Percentiles rank a stretch among this genome's conserved stretches.
phyloP scores from a whole-genome alignment of 768 basidiomycete genomes.

The Collybia nuda region DNA sequence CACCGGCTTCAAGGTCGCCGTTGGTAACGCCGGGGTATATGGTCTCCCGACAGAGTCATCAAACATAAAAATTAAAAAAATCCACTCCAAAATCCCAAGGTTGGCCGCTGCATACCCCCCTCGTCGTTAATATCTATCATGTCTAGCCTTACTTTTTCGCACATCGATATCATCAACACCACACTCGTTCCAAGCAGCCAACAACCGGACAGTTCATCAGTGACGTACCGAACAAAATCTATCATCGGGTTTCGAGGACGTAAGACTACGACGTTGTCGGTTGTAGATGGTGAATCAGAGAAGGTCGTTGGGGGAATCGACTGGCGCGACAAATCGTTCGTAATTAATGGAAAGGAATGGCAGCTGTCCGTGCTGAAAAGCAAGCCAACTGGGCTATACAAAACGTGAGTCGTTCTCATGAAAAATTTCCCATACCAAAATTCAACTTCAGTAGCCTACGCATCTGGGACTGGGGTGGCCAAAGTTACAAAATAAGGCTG shows the following conservation, averaged over 20 bases:
- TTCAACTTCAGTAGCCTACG: constrained; percentile 1
- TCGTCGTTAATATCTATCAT: too few relatives aligned
- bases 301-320: constrained; percentile 9
- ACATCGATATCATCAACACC: constrained; percentile 6
- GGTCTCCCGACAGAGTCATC: too few relatives aligned
- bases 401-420: background rate
- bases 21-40: too few relatives aligned
- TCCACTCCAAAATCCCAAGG: too few relatives aligned
- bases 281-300: background rate
- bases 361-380: constrained; percentile 7
- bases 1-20: too few relatives aligned
- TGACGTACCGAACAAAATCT: constrained; percentile 7
- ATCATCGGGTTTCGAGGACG: constrained; percentile 4
- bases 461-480: constrained; percentile 9
- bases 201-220: too few relatives aligned
- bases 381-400: background rate
- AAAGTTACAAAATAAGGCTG: constrained; percentile 3
- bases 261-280: constrained; percentile 6
- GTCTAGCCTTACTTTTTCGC: background rate
- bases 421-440: background rate
- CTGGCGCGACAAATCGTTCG: constrained; percentile 7
- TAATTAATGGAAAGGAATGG: constrained; percentile 8
- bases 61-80: too few relatives aligned
- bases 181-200: background rate
- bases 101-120: too few relatives aligned